Percentiles rank a stretch among this genome's conserved stretches.
phyloP scores from a whole-genome alignment of 768 basidiomycete species.

The Chalciporus chontae region DNA sequence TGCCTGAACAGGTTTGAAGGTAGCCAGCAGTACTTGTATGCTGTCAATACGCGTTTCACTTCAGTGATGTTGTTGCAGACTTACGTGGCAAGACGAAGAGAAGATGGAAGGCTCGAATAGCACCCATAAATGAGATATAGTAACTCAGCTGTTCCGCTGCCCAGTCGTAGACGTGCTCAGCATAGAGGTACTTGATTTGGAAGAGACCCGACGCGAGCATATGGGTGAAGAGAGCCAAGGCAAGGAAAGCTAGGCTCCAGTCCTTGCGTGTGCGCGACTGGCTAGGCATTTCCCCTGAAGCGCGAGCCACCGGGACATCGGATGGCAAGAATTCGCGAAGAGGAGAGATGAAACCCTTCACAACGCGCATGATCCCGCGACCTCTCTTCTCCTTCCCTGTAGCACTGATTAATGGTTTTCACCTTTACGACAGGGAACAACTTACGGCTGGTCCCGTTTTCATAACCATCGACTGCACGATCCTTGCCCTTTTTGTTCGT shows the following conservation, averaged over 20 bases:
- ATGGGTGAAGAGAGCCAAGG: slow-evolving; percentile 58
- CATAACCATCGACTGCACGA: slow-evolving; percentile 18
- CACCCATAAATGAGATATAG: slow-evolving; percentile 71
- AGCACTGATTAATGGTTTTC: background rate
- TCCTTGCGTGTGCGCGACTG: slow-evolving; percentile 56
- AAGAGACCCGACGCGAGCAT: slow-evolving; percentile 68
- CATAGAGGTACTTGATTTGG: slow-evolving; percentile 76
- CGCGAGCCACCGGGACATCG: slow-evolving; percentile 38
- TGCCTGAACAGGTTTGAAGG: slow-evolving; percentile 49
- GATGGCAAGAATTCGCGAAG: slow-evolving; percentile 68
- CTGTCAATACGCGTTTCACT: slow-evolving; percentile 33
- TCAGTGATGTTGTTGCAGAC: slow-evolving; percentile 23
- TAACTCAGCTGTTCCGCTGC: slow-evolving; percentile 65
- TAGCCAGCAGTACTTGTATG: slow-evolving; percentile 51
- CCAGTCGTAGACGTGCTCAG: slow-evolving; percentile 70
- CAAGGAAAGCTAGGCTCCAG: slow-evolving; percentile 73
- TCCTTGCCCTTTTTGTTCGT: slow-evolving; percentile 30
- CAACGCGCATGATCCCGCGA: slow-evolving; percentile 23
- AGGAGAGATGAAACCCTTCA: slow-evolving; percentile 54
- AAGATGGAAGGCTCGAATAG: slow-evolving; percentile 59
- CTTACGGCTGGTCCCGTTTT: slow-evolving; percentile 10
- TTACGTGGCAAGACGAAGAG: slow-evolving; percentile 66
- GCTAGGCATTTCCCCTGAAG: slow-evolving; percentile 54
- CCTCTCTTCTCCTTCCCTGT: slow-evolving; percentile 1
- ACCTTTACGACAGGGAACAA: background rate